These are phyloP conservation scores for Meyerozyma carpophila DNA, from an alignment of 1,139 yeast species.

Conservation along the genomic window DNA sequence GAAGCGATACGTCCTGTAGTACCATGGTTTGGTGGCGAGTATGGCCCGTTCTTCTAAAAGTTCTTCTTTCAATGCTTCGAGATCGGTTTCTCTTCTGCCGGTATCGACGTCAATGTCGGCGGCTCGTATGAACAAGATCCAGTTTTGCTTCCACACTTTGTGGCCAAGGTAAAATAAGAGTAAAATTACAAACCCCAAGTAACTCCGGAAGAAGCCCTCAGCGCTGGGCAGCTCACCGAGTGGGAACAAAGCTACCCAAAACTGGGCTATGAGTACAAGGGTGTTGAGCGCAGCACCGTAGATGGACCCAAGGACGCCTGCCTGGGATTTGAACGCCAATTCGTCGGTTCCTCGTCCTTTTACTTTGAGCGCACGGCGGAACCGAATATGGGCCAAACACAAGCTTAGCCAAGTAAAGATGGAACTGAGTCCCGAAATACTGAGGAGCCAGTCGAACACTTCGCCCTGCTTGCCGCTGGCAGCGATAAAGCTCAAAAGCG, in stretches of 20 bases:
- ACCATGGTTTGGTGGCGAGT: conserved; percentile 16
- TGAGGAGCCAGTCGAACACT: conserved; percentile 77
- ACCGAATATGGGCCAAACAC: conserved; percentile 69
- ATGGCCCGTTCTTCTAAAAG: conserved; percentile 16
- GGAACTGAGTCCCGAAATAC: conserved; percentile 79
- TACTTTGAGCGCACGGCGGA: conserved; percentile 63
- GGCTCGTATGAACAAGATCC: conserved; percentile 25
- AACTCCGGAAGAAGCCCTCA: conserved; percentile 52
- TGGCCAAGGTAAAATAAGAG: conserved; percentile 53
- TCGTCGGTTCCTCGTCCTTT: conserved; percentile 66
- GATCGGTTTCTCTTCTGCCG: conserved; percentile 19
- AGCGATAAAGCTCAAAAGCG: conserved; percentile 68
- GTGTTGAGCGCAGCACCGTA: conserved; percentile 58
- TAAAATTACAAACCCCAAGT: conserved; percentile 59
- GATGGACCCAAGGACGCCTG: conserved; percentile 66
- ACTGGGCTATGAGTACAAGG: conserved; percentile 70
- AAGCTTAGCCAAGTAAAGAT: conserved; percentile 83
- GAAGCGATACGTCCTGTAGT: conserved; percentile 14
- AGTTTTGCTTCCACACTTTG: conserved; percentile 51
- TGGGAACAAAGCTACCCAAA: conserved; percentile 75
- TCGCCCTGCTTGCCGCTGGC: conserved; percentile 59
- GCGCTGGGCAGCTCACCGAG: conserved; percentile 54
- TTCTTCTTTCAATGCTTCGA: conserved; percentile 19
- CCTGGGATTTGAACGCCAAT: conserved; percentile 62
- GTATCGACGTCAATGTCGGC: conserved; percentile 18